Evolutionary conservation across 371 early-diverging fungal species (phyloP).

Genomic region (Nematocida minor): DNA sequence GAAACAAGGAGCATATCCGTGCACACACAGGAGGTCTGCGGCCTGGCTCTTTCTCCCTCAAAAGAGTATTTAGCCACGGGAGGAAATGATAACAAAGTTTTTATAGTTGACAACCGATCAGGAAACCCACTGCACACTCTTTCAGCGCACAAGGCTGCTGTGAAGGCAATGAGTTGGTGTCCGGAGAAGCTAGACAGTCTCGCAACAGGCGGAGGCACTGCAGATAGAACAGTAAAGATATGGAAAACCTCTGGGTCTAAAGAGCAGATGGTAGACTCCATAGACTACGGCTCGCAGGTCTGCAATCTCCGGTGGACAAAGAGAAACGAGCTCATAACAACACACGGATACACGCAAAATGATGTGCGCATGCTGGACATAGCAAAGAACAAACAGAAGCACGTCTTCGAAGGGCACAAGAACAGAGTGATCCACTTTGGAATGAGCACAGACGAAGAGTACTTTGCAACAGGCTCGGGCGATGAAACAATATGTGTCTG

Average conservation of each 20-base stretch:
- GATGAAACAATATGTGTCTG: conserved; percentile 64
- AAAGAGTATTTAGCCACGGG: conserved; percentile 60
- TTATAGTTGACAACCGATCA: conserved; percentile 59
- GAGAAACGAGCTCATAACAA: conserved; percentile 60
- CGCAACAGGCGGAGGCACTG: conserved; percentile 65
- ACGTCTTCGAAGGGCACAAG: conserved; percentile 58
- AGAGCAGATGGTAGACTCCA: conserved; percentile 34
- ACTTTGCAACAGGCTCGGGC: conserved; percentile 64
- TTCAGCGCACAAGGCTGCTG: conserved; percentile 64
- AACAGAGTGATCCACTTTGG: conserved; percentile 66
- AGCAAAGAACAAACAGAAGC: conserved; percentile 15
- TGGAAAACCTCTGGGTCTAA: conserved; percentile 52
- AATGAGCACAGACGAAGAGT: conserved; percentile 58
- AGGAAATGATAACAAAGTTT: conserved; percentile 65
- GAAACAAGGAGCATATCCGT: conserved; percentile 14
- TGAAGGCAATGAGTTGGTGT: conserved; percentile 64
- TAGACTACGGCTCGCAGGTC: conserved; percentile 62
- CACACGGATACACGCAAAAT: conserved; percentile 66
- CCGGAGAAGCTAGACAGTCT: conserved; percentile 49
- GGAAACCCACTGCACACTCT: conserved; percentile 33
- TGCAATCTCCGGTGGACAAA: conserved; percentile 63
- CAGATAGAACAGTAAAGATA: conserved; percentile 64
- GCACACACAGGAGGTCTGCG: conserved; percentile 65
- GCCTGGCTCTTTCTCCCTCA: conserved; percentile 52
- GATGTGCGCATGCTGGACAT: conserved; percentile 60